Base-by-base conservation (phyloP, 176 grass and related monocot genomes). In the Urochloa ruziziensis region DNA sequence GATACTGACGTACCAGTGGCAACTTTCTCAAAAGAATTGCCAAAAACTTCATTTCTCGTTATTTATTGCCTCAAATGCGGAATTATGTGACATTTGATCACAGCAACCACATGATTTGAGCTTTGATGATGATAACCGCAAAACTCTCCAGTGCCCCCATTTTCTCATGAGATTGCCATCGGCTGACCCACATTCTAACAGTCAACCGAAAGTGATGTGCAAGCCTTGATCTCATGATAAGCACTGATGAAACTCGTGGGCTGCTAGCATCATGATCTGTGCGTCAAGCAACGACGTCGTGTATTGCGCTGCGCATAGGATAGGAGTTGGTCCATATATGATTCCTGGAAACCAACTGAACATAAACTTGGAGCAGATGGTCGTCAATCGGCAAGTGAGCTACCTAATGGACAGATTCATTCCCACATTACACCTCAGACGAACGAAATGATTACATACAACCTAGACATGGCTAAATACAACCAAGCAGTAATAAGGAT, bases 401-500 rank as follows among this genome's bases (percentile, higher is more conserved):
- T 70, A 49, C 30, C 62, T 53, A 80, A 37, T 27, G 51, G 21
- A 80, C 30, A 78, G 44, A 74, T 61, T 46, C 30, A 40, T 24
- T 18, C 16, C 57, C 35, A 58, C 23, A 51, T 35, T 75, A 43
- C 46, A 74, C 13, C 51, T 40, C 8, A 53, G 28, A 75, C 1
- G 7, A 57, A 64, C 4, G 16, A 43, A 68, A 79, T 71, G 57
- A 66, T 23, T 11, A 64, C 76, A 79, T 73, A 62, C 39, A 84
- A 66, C 37, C n/a, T 28, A 79, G 27, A 52, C 4, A 15, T 18
- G 70, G 54, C 35, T 79, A 48, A 70, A 43, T 27, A 57, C 35
- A 16, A 73, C n/a, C 23, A 62, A 70, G 86, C 9, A 51, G 25
- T 67, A 49, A 32, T 36, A 75, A 74, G 23, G 51, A 18, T 34